These are phyloP conservation scores for Sordariomycetes sp. DNA, from an alignment of 2,329 filamentous ascomycete genomes.

Conservation along the genomic window DNA sequence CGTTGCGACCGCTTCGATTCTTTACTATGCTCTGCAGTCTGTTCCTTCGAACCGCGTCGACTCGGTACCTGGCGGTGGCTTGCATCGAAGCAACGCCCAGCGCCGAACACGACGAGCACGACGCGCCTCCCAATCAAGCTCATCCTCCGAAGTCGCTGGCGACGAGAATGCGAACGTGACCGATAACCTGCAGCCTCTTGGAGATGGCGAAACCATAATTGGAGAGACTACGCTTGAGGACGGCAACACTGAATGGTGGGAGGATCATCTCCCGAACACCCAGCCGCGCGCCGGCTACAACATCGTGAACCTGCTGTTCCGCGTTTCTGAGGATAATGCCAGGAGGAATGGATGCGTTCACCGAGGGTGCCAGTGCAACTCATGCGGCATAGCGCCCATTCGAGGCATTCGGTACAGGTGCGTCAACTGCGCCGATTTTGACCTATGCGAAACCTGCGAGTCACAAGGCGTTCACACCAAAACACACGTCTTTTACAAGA, in stretches of 20 bases:
- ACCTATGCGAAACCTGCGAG: conserved; percentile 91
- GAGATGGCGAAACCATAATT: conserved; percentile 28
- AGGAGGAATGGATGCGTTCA: conserved; percentile 84
- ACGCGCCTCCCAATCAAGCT: conserved; percentile 27
- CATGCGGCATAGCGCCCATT: conserved; percentile 80
- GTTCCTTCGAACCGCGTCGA: conserved; percentile 2
- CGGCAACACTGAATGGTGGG: conserved; percentile 39
- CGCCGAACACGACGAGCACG: conserved; percentile 35
- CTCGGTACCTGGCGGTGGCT: conserved; percentile 17
- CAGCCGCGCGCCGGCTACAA: conserved; percentile 58
- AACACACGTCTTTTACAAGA: conserved; percentile 95
- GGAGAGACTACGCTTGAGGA: too few species aligned
- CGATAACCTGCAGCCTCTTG: conserved; percentile 16
- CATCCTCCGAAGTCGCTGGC: conserved; percentile 27
- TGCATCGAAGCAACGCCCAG: conserved; percentile 61
- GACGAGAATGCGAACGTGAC: conserved; percentile 33
- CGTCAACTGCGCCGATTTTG: conserved; percentile 91
- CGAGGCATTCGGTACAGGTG: conserved; percentile 89
- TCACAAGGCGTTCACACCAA: conserved; percentile 68
- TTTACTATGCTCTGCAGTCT: conserved; percentile 46
- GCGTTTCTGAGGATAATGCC: conserved; percentile 90
- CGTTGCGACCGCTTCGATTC: conserved; percentile 44
- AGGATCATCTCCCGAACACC: conserved; percentile 29
- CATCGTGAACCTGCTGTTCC: conserved; percentile 76
- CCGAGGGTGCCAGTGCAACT: conserved; percentile 84